Conservation (phyloP, 2,329 filamentous ascomycete genomes). For the Torrubiellomyces zombiae region DNA sequence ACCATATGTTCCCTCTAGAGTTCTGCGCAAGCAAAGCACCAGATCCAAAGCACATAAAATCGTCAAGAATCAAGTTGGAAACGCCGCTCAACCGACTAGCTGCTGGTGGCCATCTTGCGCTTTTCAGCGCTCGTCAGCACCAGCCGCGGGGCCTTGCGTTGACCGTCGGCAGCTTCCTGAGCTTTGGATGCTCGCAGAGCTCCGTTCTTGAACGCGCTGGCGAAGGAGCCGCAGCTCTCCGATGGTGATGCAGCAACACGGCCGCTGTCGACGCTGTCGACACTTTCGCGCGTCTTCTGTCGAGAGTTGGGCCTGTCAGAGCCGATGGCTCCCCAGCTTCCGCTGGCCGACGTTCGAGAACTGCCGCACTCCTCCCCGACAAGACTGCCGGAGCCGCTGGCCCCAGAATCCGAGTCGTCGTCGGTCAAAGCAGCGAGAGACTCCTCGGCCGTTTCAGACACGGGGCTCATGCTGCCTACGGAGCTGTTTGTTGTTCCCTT, state of each 20-base stretch:
- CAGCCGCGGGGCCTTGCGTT: conserved; percentile 73
- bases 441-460: conserved; percentile 61
- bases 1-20: too few relatives aligned
- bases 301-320: conserved; percentile 64
- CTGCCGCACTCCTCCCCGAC: conserved; percentile 60
- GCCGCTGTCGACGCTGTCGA: conserved; percentile 46
- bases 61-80: too few relatives aligned
- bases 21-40: too few relatives aligned
- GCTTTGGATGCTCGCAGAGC: conserved; percentile 32
- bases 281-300: conserved; percentile 46
- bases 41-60: conserved; percentile 21
- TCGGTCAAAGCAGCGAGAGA: conserved; percentile 53
- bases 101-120: too few relatives aligned
- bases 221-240: conserved; percentile 53
- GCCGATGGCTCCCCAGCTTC: conserved; percentile 61
- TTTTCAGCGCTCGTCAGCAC: conserved; percentile 82
- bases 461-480: conserved; percentile 69
- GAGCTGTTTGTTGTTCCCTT: conserved; percentile 55
- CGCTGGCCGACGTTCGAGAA: conserved; percentile 61
- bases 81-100: too few relatives aligned
- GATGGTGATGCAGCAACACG: conserved; percentile 34
- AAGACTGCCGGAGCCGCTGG: conserved; percentile 63
- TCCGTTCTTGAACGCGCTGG: conserved; percentile 47
- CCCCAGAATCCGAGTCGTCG: conserved; percentile 56
- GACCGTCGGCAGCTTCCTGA: conserved; percentile 37